Base-by-base conservation (phyloP, 1,139 yeast species). In the Magnusiomyces magnusii region DNA sequence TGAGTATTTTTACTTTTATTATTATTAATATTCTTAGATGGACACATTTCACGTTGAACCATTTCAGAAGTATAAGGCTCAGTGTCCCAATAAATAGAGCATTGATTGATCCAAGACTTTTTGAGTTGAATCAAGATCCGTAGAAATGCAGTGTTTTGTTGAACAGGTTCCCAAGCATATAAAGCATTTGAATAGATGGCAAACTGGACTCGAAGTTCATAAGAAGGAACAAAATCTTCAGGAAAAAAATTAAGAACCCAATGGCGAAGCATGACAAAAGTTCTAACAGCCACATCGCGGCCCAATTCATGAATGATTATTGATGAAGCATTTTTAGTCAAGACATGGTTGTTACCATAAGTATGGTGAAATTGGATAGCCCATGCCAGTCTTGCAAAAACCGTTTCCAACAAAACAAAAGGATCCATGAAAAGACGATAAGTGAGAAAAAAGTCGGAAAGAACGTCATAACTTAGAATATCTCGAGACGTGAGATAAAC, bases 241-340 rank as follows among this genome's bases (percentile, higher is more conserved):
- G 73, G 71, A 61, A 73, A 73, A 59, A 69, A 73, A 62, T 75
- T 92, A 62, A 88, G 73, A 39, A 93, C 73, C 96, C 98, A 93
- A 72, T 90, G 96, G 67, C 98, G 80, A 55, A 93, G 68, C 42
- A 88, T 85, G 47, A 90, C 97, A 75, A 92, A 93, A 0, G 95
- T 86, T 65, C 98, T 79, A 47, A 92, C 80, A n/a, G 89, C 75
- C 1, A 87, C 86, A 56, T 87, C 76, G 63, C 85, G 81, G 2
- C 95, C 95, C 10, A 80, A 69, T 61, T 76, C 80, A 39, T 34
- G 49, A 47, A 49, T 41, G 44, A 51, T 21, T 7, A 17, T 39
- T 27, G 13, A 44, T 10, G 49, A 39, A 17, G 19, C 3, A 19
- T 39, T 39, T n/a, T n/a, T 3, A 39, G 44, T 9, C 3, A n/a